phyloP scores from a whole-genome alignment of 106 monocot genomes.

The Allium fistulosum region DNA sequence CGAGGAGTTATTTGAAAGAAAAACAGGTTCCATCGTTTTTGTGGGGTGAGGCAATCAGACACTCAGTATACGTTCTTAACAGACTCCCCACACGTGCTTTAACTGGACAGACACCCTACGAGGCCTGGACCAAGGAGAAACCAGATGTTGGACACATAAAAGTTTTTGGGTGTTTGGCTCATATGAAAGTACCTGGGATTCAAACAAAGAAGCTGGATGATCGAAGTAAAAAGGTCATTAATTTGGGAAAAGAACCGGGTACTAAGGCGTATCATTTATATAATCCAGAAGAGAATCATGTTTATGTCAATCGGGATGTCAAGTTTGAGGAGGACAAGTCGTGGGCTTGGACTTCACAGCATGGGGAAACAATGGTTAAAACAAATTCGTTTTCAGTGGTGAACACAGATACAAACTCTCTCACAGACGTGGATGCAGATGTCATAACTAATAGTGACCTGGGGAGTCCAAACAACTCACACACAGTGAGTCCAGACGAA shows the following conservation, averaged over 20 bases:
- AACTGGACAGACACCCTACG: not conserved
- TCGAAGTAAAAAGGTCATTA: not conserved
- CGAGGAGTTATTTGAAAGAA: not conserved
- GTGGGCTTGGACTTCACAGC: not conserved
- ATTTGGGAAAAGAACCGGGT: not conserved
- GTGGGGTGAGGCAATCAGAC: constrained; percentile 1
- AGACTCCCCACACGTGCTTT: not conserved
- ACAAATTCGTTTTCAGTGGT: not conserved
- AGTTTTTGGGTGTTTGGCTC: not conserved
- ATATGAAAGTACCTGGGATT: not conserved
- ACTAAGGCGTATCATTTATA: constrained; percentile 3
- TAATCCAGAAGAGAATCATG: not conserved
- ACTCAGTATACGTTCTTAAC: not conserved
- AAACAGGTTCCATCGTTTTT: not conserved
- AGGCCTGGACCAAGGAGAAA: not conserved
- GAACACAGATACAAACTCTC: not conserved
- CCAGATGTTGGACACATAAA: not conserved
- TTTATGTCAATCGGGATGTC: not conserved
- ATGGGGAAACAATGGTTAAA: not conserved
- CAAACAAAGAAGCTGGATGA: constrained; percentile 1
- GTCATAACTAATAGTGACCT: not conserved
- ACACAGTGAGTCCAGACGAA: not conserved
- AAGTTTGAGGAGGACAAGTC: not conserved
- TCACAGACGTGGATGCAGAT: not conserved
- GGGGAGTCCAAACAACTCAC: not conserved